Conservation (phyloP, 2,329 filamentous ascomycete species). For the Phyllosticta citrichinensis region DNA sequence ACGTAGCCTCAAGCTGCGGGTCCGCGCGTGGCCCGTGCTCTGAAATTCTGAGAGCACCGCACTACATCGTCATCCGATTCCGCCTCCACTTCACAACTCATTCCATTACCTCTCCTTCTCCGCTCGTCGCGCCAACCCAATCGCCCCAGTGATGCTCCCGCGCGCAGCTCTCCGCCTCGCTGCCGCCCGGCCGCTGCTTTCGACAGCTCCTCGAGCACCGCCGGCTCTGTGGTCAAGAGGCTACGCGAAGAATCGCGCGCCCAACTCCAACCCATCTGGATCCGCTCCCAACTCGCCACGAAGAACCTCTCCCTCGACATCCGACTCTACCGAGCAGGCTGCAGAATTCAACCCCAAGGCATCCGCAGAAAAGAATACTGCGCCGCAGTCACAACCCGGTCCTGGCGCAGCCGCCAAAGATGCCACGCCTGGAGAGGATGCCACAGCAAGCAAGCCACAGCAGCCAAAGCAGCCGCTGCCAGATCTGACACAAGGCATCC, state of each 20-base stretch:
- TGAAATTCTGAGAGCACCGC: constrained; percentile 8
- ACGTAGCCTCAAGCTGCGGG: neutral
- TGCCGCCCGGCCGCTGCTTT: constrained; percentile 17
- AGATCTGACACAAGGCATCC: constrained; percentile 88
- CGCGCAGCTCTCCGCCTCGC: constrained; percentile 25
- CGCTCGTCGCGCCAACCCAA: neutral
- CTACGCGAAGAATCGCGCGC: constrained; percentile 19
- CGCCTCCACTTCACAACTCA: constrained; percentile 1
- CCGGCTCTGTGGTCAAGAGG: constrained; percentile 16
- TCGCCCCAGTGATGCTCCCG: constrained; percentile 22
- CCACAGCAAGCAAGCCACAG: constrained; percentile 36
- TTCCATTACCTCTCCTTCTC: neutral
- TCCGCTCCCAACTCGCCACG: neutral
- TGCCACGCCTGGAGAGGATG: constrained; percentile 18
- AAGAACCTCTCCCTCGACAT: neutral
- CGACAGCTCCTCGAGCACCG: constrained; percentile 19
- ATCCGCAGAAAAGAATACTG: constrained; percentile 20
- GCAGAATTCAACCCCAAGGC: constrained; percentile 24
- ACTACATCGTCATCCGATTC: constrained; percentile 2
- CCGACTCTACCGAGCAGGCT: constrained; percentile 26
- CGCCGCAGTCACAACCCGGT: constrained; percentile 18
- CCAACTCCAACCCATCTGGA: constrained; percentile 15
- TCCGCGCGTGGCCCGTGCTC: constrained; percentile 3
- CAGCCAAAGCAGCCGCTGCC: constrained; percentile 55
- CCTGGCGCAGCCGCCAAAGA: constrained; percentile 25